Percentiles rank a stretch among this genome's conserved stretches.
Evolutionary conservation across 306 rosid species (phyloP).

Genomic region (Sphenostylis stenocarpa): DNA sequence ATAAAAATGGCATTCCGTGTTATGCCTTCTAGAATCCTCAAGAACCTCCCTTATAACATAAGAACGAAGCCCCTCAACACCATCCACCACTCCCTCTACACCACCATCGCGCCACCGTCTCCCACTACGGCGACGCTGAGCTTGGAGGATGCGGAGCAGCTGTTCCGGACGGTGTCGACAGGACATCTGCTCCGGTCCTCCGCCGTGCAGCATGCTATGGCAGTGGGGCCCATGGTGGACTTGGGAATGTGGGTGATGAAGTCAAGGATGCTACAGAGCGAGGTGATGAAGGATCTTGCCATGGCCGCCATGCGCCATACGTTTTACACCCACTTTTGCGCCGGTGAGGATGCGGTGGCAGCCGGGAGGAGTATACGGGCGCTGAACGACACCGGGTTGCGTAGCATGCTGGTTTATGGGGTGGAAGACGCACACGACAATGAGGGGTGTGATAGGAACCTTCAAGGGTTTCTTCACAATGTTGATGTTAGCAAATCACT

Average conservation of each 20-base stretch:
- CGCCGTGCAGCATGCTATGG: slow-evolving; percentile 64
- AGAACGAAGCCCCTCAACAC: background rate
- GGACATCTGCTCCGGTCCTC: slow-evolving; percentile 49
- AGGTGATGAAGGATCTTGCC: slow-evolving; percentile 1
- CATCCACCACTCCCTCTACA: background rate
- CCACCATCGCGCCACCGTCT: background rate
- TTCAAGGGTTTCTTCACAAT: slow-evolving; percentile 56
- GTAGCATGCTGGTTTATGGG: slow-evolving; percentile 80
- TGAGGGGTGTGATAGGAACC: slow-evolving; percentile 61
- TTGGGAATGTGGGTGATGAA: slow-evolving; percentile 73
- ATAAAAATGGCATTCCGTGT: background rate
- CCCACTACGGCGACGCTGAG: background rate
- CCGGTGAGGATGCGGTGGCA: slow-evolving; percentile 60
- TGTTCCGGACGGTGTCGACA: slow-evolving; percentile 54
- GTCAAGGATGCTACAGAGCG: slow-evolving; percentile 50
- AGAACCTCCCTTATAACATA: background rate
- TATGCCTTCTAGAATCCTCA: background rate
- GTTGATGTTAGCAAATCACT: slow-evolving; percentile 60
- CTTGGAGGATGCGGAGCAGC: slow-evolving; percentile 39
- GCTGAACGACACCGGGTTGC: slow-evolving; percentile 52
- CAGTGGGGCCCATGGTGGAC: slow-evolving; percentile 71
- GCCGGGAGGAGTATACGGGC: slow-evolving; percentile 22
- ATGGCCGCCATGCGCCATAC: slow-evolving; percentile 36
- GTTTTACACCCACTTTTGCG: slow-evolving; percentile 77
- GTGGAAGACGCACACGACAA: slow-evolving; percentile 71